These are phyloP conservation scores for Yamadazyma triangularis DNA, from an alignment of 1,139 yeast genomes.

Conservation along the genomic window DNA sequence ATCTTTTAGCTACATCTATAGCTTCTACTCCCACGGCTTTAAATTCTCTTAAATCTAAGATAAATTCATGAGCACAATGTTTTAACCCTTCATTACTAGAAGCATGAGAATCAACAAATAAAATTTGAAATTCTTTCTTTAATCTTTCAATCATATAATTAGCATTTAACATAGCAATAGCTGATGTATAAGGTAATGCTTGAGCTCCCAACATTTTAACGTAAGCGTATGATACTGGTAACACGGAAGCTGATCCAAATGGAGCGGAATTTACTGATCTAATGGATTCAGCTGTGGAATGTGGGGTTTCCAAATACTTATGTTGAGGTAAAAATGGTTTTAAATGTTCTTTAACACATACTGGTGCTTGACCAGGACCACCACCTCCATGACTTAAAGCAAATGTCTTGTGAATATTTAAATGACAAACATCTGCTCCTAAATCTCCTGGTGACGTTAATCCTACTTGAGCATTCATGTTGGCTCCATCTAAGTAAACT, in stretches of 20 bases:
- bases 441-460: slow-evolving; percentile 95
- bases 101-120: slow-evolving; percentile 58
- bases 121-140: slow-evolving; percentile 64
- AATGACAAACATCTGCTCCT: slow-evolving; percentile 98
- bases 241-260: slow-evolving; percentile 88
- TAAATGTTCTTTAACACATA: slow-evolving; percentile 83
- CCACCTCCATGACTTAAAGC: slow-evolving; percentile 99
- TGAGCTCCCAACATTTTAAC: slow-evolving; percentile 88
- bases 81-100: slow-evolving; percentile 49
- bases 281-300: slow-evolving; percentile 53
- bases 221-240: slow-evolving; percentile 92
- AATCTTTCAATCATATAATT: slow-evolving; percentile 88
- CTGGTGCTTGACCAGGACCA: slow-evolving; percentile 99
- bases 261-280: slow-evolving; percentile 89
- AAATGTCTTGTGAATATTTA: slow-evolving; percentile 94
- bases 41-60: slow-evolving; percentile 83
- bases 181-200: slow-evolving; percentile 80
- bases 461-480: slow-evolving; percentile 99
- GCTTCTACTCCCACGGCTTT: slow-evolving; percentile 85
- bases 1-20: slow-evolving; percentile 91
- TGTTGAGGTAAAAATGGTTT: slow-evolving; percentile 83
- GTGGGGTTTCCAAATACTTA: slow-evolving; percentile 56
- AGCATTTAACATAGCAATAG: slow-evolving; percentile 89
- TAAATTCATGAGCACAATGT: slow-evolving; percentile 96
- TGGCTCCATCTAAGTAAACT: slow-evolving; percentile 97